Evolutionary conservation across 202 grass and related monocot genomes (phyloP), one percentile per base, ranked within the genome.

Genomic region (Musa balbisiana): DNA sequence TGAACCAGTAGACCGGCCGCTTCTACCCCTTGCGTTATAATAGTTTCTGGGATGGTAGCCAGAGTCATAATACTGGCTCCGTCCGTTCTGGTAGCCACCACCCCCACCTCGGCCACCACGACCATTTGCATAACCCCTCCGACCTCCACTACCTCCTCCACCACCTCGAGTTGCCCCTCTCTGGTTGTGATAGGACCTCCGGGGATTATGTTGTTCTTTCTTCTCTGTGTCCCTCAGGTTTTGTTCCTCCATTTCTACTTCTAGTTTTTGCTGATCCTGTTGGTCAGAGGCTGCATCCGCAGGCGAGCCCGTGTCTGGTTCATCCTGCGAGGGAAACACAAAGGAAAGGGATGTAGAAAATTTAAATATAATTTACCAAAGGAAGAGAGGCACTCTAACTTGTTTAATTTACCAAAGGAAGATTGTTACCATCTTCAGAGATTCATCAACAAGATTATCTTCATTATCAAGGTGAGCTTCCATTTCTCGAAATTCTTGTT

Each of bases 51-150:
- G 23, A 43, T 87, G 79, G 75, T 87, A 89, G 1, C 82, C 86
- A 11, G 25, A 53, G 2, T 85, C 84, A 6, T 77, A 73, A 1
- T 80, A 64, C 22, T 65, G 69, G 17, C 83, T 79, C 10, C 70
- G 87, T 26, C 87, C 75, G 0, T 87, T 87, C 73, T 89, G 89
- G 76, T 89, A 89, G 0, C 84, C 82, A 0, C 67, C 73, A 43
- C 71, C 51, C 0, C 76, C 62, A n/a, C 85, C 75, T 12, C 84
- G 82, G 2, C 78, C 68, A 3, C 89, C 68, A 24, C 83, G 83
- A 16, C 81, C 78, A 67, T 74, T 92, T 49, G 73, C n/a, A 75
- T 93, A 86, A 26, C 81, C 69, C 69, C 87, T 90, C 85, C 91
- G 85, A 49, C 84, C 84, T 2, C 43, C 67, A 2, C 6, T 3